A percentile compares a stretch with the other conserved stretches of the same genome.
Conservation (phyloP, 805 yeast genomes). For the Lachancea cidri region DNA sequence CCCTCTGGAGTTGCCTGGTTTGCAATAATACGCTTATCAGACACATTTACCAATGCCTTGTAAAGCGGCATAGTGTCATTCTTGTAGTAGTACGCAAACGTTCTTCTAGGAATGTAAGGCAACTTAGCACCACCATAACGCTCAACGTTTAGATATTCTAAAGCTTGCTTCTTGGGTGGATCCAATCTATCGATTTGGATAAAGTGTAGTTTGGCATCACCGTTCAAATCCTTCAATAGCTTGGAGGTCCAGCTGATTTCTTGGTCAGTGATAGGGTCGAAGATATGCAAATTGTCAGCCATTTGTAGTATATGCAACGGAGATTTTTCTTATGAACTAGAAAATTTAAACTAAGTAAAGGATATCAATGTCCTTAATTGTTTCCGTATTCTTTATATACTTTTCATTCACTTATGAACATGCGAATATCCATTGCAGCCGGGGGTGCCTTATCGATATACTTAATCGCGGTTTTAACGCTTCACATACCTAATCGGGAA, state of each 20-base stretch:
- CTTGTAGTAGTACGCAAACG: conserved; percentile 62
- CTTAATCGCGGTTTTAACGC: background rate
- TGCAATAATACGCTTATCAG: conserved; percentile 57
- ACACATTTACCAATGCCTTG: conserved; percentile 67
- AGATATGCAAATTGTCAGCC: conserved; percentile 42
- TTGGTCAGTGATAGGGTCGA: conserved; percentile 52
- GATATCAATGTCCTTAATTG: background rate
- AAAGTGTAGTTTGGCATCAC: conserved; percentile 54
- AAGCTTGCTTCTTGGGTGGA: conserved; percentile 74
- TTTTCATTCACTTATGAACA: background rate
- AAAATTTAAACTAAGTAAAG: background rate
- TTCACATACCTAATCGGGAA: conserved; percentile 3
- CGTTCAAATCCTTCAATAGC: conserved; percentile 53
- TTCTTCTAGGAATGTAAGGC: conserved; percentile 63
- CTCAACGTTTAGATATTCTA: conserved; percentile 63
- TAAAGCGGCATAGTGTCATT: conserved; percentile 47
- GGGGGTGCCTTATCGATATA: background rate
- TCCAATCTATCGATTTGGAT: conserved; percentile 63
- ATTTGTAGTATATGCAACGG: background rate
- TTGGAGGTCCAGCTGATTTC: conserved; percentile 56
- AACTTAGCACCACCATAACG: conserved; percentile 44
- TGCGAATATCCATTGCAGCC: background rate
- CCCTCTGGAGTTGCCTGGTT: conserved; percentile 54
- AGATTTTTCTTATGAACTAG: background rate
- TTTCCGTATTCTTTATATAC: conserved; percentile 1